These are phyloP conservation scores for Ogataea philodendri DNA, from an alignment of 805 yeast genomes.

Conservation along the genomic window DNA sequence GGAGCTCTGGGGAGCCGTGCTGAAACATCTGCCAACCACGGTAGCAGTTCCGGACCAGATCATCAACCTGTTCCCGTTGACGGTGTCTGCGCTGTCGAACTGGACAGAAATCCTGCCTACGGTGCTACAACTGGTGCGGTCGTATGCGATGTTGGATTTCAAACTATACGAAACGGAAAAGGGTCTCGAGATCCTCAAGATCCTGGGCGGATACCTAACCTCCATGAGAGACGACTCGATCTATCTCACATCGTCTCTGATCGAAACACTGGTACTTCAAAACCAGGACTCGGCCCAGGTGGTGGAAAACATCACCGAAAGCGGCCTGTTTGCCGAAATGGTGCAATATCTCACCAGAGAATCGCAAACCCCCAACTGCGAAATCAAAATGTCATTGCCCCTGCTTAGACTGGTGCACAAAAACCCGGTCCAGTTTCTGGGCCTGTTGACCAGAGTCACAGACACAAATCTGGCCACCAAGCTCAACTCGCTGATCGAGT, in stretches of 20 bases:
- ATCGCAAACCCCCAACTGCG: slow-evolving; percentile 42
- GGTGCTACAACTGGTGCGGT: slow-evolving; percentile 57
- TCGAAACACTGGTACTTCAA: slow-evolving; percentile 50
- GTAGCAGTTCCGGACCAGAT: slow-evolving; percentile 38
- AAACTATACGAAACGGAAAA: slow-evolving; percentile 38
- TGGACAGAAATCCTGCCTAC: slow-evolving; percentile 75
- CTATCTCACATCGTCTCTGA: slow-evolving; percentile 49
- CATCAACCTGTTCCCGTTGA: slow-evolving; percentile 45
- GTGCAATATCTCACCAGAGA: slow-evolving; percentile 42
- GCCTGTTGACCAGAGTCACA: slow-evolving; percentile 35
- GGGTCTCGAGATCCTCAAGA: slow-evolving; percentile 43
- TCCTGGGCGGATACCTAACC: slow-evolving; percentile 52
- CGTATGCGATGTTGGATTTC: slow-evolving; percentile 55
- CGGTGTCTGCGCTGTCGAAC: slow-evolving; percentile 57
- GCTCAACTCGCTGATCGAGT: slow-evolving; percentile 23
- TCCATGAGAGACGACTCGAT: slow-evolving; percentile 71
- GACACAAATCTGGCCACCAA: slow-evolving; percentile 18
- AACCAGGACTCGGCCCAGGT: slow-evolving; percentile 21
- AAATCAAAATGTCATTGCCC: slow-evolving; percentile 38
- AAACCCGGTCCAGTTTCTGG: slow-evolving; percentile 36
- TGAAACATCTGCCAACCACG: slow-evolving; percentile 56
- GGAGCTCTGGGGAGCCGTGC: slow-evolving; percentile 73
- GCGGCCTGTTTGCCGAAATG: slow-evolving; percentile 46
- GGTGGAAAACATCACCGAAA: slow-evolving; percentile 34
- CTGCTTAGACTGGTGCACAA: slow-evolving; percentile 40